A percentile compares a stretch with the other conserved stretches of the same genome.
Conservation (phyloP, 1,284 basidiomycete genomes). For the Ganoderma multipileum region DNA sequence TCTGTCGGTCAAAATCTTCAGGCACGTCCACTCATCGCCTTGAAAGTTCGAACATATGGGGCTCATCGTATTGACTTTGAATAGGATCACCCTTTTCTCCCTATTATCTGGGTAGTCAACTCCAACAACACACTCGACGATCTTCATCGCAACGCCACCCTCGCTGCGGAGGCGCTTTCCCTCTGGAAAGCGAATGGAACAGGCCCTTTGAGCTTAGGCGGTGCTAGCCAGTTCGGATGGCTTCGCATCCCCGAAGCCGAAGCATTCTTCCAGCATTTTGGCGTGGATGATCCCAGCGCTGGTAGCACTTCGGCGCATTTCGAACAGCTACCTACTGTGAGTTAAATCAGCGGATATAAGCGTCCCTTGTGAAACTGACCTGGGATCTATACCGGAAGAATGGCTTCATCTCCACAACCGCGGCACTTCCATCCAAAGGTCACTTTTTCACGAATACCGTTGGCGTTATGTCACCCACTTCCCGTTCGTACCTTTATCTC, state of each 20-base stretch:
- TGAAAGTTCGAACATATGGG: not conserved
- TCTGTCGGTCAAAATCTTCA: slow-evolving; percentile 50
- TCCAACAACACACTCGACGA: not conserved
- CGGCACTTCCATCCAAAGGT: slow-evolving; percentile 12
- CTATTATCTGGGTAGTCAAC: not conserved
- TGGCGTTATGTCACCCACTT: slow-evolving; percentile 17
- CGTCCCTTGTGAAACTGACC: not conserved
- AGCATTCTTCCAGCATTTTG: slow-evolving; percentile 7
- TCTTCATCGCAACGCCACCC: not conserved
- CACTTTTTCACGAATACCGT: slow-evolving; percentile 17
- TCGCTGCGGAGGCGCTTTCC: not conserved
- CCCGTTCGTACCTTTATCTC: slow-evolving; percentile 15
- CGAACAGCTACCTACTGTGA: slow-evolving; percentile 26
- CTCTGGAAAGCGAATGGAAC: not conserved
- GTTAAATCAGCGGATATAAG: not conserved
- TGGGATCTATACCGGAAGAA: slow-evolving; percentile 8
- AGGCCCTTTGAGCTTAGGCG: not conserved
- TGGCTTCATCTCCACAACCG: slow-evolving; percentile 11
- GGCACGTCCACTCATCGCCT: not conserved
- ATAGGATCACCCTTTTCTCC: not conserved
- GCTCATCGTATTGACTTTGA: not conserved
- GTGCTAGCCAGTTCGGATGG: slow-evolving; percentile 16
- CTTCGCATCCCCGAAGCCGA: slow-evolving; percentile 16
- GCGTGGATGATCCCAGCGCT: slow-evolving; percentile 24
- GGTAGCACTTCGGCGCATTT: slow-evolving; percentile 29